phyloP scores from a whole-genome alignment of 192 early-diverging fungal genomes.

The Coemansia sp. region DNA sequence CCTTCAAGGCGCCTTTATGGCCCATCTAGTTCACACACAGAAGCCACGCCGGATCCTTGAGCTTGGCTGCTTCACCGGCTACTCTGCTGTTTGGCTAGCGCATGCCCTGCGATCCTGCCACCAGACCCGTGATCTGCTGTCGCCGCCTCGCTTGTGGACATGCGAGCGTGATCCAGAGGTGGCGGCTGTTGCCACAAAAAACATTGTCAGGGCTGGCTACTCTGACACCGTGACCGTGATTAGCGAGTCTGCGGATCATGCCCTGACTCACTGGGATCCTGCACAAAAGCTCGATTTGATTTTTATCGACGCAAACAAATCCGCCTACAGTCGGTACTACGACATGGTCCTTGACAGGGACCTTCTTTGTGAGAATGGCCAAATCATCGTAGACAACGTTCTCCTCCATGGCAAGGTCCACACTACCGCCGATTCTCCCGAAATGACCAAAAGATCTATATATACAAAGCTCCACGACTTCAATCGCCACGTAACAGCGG shows the following conservation, averaged over 20 bases:
- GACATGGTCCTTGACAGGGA: slow-evolving; percentile 60
- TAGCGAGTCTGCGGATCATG: slow-evolving; percentile 12
- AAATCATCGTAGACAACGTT: slow-evolving; percentile 68
- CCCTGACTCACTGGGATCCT: slow-evolving; percentile 32
- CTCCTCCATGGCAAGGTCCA: slow-evolving; percentile 44
- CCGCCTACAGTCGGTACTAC: slow-evolving; percentile 52
- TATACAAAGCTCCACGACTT: slow-evolving; percentile 49
- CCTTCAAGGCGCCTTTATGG: slow-evolving; percentile 41
- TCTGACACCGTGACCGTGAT: slow-evolving; percentile 17
- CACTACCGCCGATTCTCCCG: neutral
- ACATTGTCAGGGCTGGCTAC: slow-evolving; percentile 22
- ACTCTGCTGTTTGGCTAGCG: slow-evolving; percentile 65
- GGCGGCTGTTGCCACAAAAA: slow-evolving; percentile 34
- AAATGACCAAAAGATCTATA: neutral
- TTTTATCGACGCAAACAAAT: slow-evolving; percentile 72
- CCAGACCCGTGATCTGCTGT: neutral
- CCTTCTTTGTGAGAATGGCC: slow-evolving; percentile 58
- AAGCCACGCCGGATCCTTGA: slow-evolving; percentile 57
- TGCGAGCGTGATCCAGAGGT: slow-evolving; percentile 43
- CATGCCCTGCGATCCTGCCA: slow-evolving; percentile 46
- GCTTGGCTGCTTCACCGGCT: slow-evolving; percentile 69
- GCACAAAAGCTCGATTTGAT: slow-evolving; percentile 36
- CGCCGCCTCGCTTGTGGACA: slow-evolving; percentile 21
- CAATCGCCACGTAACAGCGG: slow-evolving; percentile 62
- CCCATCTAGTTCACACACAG: slow-evolving; percentile 29